Evolutionary conservation across 2,329 filamentous ascomycete genomes (phyloP), one percentile per base, ranked within the genome.

Genomic region (Colletotrichum cuscutae): DNA sequence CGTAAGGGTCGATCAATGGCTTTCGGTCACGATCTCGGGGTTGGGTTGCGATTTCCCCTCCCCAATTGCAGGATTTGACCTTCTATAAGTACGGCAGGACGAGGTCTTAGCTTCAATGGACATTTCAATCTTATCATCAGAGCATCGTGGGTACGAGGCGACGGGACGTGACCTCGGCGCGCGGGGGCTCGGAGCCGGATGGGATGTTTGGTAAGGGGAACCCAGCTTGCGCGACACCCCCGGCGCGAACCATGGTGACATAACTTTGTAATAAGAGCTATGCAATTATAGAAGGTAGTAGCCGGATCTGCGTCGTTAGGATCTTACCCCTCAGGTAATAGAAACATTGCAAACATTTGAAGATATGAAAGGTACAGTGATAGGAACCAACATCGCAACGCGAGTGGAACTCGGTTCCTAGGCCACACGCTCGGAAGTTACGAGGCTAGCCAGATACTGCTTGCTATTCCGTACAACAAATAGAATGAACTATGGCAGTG

Each of bases 261-360:
- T 22, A 49, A 49, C 42, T 49, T 22, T 49, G 42, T 49, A 19
- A 65, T 8, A 22, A 46, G 32, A 57, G 52, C 52, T 57, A 30
- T 28, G 32, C 52, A 32, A 30, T 46, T 65, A 52, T 57, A 46
- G 22, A 65, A 65, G 62, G 62, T 65, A 11, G 11, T 24, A 65
- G 5, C 32, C 62, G 62, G 62, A 22, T 12, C 46, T n/a, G 13
- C 15, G 15, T 15, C 1, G 1, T n/a, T 22, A 7, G 42, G 13
- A 1, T 3, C 37, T 37, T 11, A 30, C 46, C 30, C 49, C 30
- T 52, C 46, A 53, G n/a, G 9, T 24, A 12, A 30, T 15, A 19
- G 19, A 22, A 46, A 11, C 35, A 15, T n/a, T 11, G 24, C n/a
- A 42, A 42, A 42, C 35, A n/a, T 46, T 28, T 28, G 59, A 7